Percentiles rank a stretch among this genome's conserved stretches.
These are phyloP conservation scores for Rosa hybrid DNA, from an alignment of 331 rosid species.

Conservation along the genomic window DNA sequence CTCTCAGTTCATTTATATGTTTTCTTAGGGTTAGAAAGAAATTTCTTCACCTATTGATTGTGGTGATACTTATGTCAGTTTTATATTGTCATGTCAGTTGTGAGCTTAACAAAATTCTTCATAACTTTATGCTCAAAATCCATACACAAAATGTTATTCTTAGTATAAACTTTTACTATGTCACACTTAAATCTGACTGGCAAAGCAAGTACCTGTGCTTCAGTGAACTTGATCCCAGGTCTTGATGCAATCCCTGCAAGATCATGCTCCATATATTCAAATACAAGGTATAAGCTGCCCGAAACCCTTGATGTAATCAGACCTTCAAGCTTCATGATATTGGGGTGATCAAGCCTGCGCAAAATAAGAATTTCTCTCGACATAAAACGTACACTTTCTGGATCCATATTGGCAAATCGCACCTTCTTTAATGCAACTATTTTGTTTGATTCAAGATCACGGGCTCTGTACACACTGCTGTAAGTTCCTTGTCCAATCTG, in stretches of 20 bases:
- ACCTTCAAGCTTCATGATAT: constrained; percentile 92
- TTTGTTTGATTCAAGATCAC: constrained; percentile 73
- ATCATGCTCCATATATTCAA: constrained; percentile 94
- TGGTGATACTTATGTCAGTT: not conserved
- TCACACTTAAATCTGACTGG: not conserved
- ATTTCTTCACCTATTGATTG: not conserved
- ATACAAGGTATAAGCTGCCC: constrained; percentile 79
- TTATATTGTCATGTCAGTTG: not conserved
- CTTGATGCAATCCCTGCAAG: constrained; percentile 73
- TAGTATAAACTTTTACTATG: not conserved
- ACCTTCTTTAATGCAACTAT: constrained; percentile 88
- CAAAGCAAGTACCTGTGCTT: constrained; percentile 58
- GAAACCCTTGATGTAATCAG: constrained; percentile 80
- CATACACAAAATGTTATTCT: not conserved
- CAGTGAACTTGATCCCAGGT: constrained; percentile 66
- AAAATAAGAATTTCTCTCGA: constrained; percentile 71
- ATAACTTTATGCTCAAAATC: not conserved
- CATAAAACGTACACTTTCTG: constrained; percentile 92
- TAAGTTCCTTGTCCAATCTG: constrained; percentile 97
- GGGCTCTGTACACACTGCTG: constrained; percentile 86
- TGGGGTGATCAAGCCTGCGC: constrained; percentile 87
- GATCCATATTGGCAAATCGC: constrained; percentile 82
- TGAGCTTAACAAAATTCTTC: not conserved
- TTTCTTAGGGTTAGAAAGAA: not conserved
- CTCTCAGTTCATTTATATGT: not conserved